Evolutionary conservation across 352 stramenopile genomes (phyloP).

Genomic region (Peronosclerospora sorghi): DNA sequence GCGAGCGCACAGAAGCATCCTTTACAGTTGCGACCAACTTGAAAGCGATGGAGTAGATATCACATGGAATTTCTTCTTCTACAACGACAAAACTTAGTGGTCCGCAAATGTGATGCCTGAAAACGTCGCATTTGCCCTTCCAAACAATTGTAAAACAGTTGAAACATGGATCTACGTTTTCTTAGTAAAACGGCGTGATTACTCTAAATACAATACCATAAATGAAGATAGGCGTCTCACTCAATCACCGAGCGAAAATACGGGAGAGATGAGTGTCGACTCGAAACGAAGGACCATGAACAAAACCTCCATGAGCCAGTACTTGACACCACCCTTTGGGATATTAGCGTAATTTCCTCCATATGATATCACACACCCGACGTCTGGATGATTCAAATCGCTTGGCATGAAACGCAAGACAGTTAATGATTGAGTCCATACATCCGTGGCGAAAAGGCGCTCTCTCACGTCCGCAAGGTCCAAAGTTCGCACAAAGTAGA

Average conservation of each 20-base stretch:
- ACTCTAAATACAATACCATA: too few relatives aligned
- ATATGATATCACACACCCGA: slow-evolving; percentile 32
- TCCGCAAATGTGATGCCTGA: too few relatives aligned
- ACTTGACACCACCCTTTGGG: slow-evolving; percentile 24
- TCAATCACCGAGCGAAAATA: slow-evolving; percentile 31
- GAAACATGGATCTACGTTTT: too few relatives aligned
- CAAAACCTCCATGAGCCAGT: slow-evolving; percentile 50
- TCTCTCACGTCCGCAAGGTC: slow-evolving; percentile 28
- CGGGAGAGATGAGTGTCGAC: slow-evolving; percentile 32
- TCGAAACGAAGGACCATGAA: slow-evolving; percentile 49
- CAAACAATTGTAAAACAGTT: too few relatives aligned
- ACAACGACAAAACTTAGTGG: too few relatives aligned
- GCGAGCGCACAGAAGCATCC: slow-evolving; percentile 60
- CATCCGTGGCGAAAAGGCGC: slow-evolving; percentile 17
- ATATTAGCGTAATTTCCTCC: slow-evolving; percentile 35
- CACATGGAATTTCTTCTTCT: too few relatives aligned
- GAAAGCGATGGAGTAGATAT: slow-evolving; percentile 45
- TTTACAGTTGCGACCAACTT: slow-evolving; percentile 54
- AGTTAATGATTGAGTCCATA: slow-evolving; percentile 34
- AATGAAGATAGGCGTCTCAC: slow-evolving; percentile 1
- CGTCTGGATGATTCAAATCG: slow-evolving; percentile 14
- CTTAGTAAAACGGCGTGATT: too few relatives aligned
- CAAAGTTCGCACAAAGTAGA: slow-evolving; percentile 34
- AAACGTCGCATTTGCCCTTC: too few relatives aligned
- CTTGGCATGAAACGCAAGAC: slow-evolving; percentile 34